Base-by-base conservation (phyloP, 192 early-diverging fungal species). In the Dissophora globulifera region DNA sequence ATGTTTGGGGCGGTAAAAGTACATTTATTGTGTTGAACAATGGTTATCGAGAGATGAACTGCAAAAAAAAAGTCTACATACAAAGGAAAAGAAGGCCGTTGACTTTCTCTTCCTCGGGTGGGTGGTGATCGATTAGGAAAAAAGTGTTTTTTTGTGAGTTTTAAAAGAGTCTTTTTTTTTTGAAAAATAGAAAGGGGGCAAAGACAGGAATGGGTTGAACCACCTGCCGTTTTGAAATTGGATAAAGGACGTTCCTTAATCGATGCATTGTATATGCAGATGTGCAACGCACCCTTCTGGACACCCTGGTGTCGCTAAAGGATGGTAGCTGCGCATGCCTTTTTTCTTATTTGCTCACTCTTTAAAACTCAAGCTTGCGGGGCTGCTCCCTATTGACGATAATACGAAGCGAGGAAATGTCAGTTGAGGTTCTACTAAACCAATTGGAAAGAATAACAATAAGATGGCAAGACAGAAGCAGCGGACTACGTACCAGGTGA, bases 21-120 rank as follows among this genome's bases (percentile, higher is more conserved):
- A 75, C 71, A 75, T 75, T 58, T 65, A 75, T 75, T 75, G 71
- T 75, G 71, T 75, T 75, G 71, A 75, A 75, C 71, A 75, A 75
- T 75, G 71, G 56, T 38, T 38, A 46, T 72, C n/a, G 41, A 51
- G 47, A 64, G 52, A 63, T 38, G 54, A 62, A 64, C 33, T 58
- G 43, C 10, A 23, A 40, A 58, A 46, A 54, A 43, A 58, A 58
- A 51, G 62, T 75, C 62, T 66, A 75, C 70, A 75, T 75, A 75
- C 71, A 75, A 62, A 45, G 35, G 40, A 49, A 38, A 42, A 42
- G 54, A 51, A 55, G 8, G 26, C 8, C 30, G 8, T 15, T 60
- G 40, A 27, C 20, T 26, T 30, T 50, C 2, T 69, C 22, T 41
- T 38, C 15, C 20, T 45, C 4, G 20, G 50, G 23, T 47, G 41